phyloP scores from a whole-genome alignment of 2,329 filamentous ascomycete species.

The Venturia effusa region DNA sequence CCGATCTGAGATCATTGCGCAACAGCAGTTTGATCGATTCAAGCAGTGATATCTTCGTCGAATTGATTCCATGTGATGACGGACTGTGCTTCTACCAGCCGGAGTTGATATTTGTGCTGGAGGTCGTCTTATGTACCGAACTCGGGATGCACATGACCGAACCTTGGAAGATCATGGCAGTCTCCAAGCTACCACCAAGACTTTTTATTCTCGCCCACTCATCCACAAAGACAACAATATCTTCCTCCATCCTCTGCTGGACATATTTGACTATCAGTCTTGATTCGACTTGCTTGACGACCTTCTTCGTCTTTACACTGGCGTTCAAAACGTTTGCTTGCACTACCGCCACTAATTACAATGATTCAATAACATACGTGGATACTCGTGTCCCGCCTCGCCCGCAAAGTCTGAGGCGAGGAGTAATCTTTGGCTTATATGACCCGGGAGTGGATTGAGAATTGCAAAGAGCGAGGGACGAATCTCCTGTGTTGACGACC shows the following conservation, averaged over 20 bases:
- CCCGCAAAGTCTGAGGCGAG: background rate
- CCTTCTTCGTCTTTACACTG: background rate
- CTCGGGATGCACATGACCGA: background rate
- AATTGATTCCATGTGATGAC: too few species aligned
- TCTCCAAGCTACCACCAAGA: background rate
- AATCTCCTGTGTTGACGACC: background rate
- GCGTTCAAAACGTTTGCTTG: background rate
- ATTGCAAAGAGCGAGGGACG: background rate
- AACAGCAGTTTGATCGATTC: too few species aligned
- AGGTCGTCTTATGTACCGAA: too few species aligned
- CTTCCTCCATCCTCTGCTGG: background rate
- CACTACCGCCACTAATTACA: conserved; percentile 6
- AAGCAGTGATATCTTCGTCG: too few species aligned
- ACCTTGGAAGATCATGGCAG: background rate
- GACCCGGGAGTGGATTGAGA: background rate
- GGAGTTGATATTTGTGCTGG: too few species aligned
- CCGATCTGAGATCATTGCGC: too few species aligned
- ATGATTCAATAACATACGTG: conserved; percentile 24
- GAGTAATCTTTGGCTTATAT: background rate
- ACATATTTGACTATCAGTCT: background rate
- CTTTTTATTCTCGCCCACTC: background rate
- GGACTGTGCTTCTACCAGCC: too few species aligned
- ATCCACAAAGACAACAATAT: background rate
- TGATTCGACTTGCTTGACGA: background rate
- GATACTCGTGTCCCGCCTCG: background rate